Evolutionary conservation across 306 rosid species (phyloP), one percentile per base, ranked within the genome.

Genomic region (Arachis stenosperma): DNA sequence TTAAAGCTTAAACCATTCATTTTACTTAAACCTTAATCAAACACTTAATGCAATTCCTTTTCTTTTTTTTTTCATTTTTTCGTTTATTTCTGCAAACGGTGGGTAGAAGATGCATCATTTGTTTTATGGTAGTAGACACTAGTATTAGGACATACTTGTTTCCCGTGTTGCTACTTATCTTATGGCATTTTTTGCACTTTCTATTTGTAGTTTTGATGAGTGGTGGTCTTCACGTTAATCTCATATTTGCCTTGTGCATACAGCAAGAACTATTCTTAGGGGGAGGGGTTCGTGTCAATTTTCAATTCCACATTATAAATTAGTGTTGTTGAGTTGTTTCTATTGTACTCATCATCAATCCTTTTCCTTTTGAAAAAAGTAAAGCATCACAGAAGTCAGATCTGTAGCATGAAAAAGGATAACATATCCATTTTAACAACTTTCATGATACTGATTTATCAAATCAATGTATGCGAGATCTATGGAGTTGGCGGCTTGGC

Each of bases 1-100:
- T 33, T 1, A 10, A 73, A 69, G 9, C 67, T 33, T 1, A 10
- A 73, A 69, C 15, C 75, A 15, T 67, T 60, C 55, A 9, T 58
- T 73, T 73, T 5, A 36, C 79, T 73, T 73, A 36, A 17, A 12
- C 75, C 75, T 60, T 17, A 78, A 78, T 65, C 60, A 59, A 79
- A 7, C 63, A 22, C 27, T 22, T 22, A 22, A 22, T 1, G 27
- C 27, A 22, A 22, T 22, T 22, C 27, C 27, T 22, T 22, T 22
- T n/a, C n/a, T 1, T 22, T 22, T 22, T 22, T 22, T 22, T 22
- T 22, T 22, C 1, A 1, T 22, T 22, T 13, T 7, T 7, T 59
- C 36, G 5, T 37, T 1, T 60, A 57, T 60, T 36, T 61, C 22
- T 7, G 43, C 46, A 42, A 42, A 42, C 46, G 46, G 7, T 42